These are phyloP conservation scores for Polygonum aviculare DNA, from an alignment of 148 eudicot genomes.

Conservation along the genomic window DNA sequence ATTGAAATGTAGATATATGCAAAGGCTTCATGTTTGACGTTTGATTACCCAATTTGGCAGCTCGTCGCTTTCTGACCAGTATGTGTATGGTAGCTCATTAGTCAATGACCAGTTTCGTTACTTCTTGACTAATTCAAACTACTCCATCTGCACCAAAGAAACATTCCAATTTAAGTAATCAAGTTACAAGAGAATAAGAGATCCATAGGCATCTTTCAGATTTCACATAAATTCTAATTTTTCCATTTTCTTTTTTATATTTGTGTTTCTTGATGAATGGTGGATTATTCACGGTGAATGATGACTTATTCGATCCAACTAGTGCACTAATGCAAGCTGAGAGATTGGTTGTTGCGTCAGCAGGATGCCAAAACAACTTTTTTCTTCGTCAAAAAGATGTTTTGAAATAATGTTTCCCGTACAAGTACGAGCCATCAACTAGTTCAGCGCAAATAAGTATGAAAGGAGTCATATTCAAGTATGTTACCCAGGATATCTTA, in stretches of 20 bases:
- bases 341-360: not conserved
- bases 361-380: not conserved
- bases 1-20: not conserved
- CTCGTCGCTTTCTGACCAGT: not conserved
- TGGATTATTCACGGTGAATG: not conserved
- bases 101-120: too few species aligned
- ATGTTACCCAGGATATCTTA: not conserved
- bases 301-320: not conserved
- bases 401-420: too few species aligned
- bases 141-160: not conserved
- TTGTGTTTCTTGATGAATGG: not conserved
- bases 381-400: too few species aligned
- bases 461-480: not conserved
- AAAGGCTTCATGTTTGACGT: not conserved
- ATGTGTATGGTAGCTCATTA: not conserved
- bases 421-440: too few species aligned
- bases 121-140: not conserved
- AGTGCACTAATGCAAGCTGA: not conserved
- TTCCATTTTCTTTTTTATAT: not conserved
- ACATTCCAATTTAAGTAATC: not conserved
- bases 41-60: not conserved
- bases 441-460: not conserved
- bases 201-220: not conserved
- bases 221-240: not conserved
- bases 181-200: not conserved